phyloP scores from a whole-genome alignment of 371 early-diverging fungal genomes.

The Lichtheimia corymbifera region DNA sequence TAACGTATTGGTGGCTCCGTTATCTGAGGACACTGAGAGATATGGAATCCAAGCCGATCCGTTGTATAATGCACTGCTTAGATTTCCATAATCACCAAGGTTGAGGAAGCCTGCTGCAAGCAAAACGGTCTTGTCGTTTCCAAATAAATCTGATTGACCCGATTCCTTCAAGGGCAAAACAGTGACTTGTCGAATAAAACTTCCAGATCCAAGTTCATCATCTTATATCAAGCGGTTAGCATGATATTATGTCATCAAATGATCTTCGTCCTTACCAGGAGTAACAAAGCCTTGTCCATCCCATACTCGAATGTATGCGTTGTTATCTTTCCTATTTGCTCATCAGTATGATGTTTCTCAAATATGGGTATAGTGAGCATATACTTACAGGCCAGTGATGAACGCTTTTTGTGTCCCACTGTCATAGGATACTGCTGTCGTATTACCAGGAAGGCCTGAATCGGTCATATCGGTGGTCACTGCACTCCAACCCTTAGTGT shows the following conservation, averaged over 20 bases:
- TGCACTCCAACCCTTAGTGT: slow-evolving; percentile 42
- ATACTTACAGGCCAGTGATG: slow-evolving; percentile 41
- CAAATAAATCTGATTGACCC: slow-evolving; percentile 3
- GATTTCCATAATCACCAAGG: slow-evolving; percentile 45
- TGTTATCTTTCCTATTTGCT: slow-evolving; percentile 4
- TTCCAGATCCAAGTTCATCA: slow-evolving; percentile 31
- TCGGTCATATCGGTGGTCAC: slow-evolving; percentile 27
- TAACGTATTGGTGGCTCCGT: slow-evolving; percentile 44
- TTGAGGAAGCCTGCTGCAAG: slow-evolving; percentile 56
- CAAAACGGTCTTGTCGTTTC: slow-evolving; percentile 19
- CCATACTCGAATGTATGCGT: slow-evolving; percentile 41
- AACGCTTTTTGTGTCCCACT: slow-evolving; percentile 30
- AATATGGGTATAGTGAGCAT: background rate
- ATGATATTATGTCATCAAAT: background rate
- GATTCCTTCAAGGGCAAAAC: slow-evolving; percentile 20
- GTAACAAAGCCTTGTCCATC: slow-evolving; percentile 34
- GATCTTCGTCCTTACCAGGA: slow-evolving; percentile 10
- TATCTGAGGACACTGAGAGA: slow-evolving; percentile 50
- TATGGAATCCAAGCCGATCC: slow-evolving; percentile 67
- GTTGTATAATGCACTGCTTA: slow-evolving; percentile 67
- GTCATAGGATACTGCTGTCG: slow-evolving; percentile 36
- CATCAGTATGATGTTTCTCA: too few relatives aligned
- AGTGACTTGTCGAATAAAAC: slow-evolving; percentile 27
- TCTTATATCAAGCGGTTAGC: slow-evolving; percentile 10
- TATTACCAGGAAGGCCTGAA: slow-evolving; percentile 41